Base-by-base conservation (phyloP, 1,139 yeast genomes). In the Hanseniaspora gamundiae region DNA sequence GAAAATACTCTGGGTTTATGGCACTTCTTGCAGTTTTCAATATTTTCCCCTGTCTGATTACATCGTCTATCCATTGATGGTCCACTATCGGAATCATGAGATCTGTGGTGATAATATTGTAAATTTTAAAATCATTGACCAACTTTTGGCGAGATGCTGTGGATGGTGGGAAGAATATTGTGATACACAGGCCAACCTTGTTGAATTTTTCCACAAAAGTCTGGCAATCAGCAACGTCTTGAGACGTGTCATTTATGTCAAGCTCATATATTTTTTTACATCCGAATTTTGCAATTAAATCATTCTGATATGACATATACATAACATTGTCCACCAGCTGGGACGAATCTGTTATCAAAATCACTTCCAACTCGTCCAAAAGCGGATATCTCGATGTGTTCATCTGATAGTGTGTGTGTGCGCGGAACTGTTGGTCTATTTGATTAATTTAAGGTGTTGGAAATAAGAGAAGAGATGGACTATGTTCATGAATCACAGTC, bases 41-140 rank as follows among this genome's bases (percentile, higher is more conserved):
- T 17, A 33, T 33, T 19, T 33, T 33, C n/a, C 24, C 24, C 7
- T 33, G 36, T 17, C 20, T 8, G 3, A 33, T n/a, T 9, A 33
- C 36, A 33, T 33, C 36, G 57, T 91, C 97, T n/a, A 91, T 63
- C 98, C 98, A 91, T 17, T 80, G 56, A 59, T 85, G 95, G 55
- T 82, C 87, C 0, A 85, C 80, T 1, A 82, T 60, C 30, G 64
- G 65, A 24, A 80, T 71, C 36, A 33, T 33, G 13, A 33, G 16
- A 33, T 33, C 36, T 3, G 19, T 33, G 10, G 36, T 17, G 9
- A 17, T 14, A 17, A 33, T 16, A n/a, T 33, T 33, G 36, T 33
- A 33, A 17, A 33, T n/a, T 17, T 17, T 11, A 17, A 33, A 33
- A 11, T 33, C 22, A 14, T 33, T 33, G 21, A 33, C n/a, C 3